Base-by-base conservation (phyloP, 1,284 basidiomycete species). In the Cryptococcus amylolentus region DNA sequence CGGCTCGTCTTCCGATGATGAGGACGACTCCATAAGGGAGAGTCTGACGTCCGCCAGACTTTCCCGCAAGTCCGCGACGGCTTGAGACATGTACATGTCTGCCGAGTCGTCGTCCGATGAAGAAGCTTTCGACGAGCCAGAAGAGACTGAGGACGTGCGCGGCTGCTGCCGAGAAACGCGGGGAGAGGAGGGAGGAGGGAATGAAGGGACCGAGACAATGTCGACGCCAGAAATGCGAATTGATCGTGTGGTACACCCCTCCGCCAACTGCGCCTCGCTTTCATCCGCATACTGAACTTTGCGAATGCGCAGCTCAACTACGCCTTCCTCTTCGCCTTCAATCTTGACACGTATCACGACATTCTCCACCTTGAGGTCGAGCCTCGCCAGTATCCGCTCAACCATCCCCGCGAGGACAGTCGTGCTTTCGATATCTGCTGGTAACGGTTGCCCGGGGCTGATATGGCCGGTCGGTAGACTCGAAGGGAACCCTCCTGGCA, bases 401-500 rank as follows among this genome's bases (percentile, higher is more conserved):
- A 94, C 86, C 44, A 95, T 81, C 35, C 84, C 83, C 18, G 92
- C 88, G 69, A 97, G 87, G 47, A 95, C 80, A 1, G 89, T 91
- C 18, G 92, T 86, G 35, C 79, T 80, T 59, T 79, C 76, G 23
- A 75, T 66, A 20, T 44, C 61, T 0, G 60, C 53, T 8, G 62
- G 55, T 16, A 64, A 12, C 23, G 20, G 20, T 20, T 27, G 18
- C 18, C 49, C 38, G 4, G 20, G 18, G 31, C 49, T 40, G 20
- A 27, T 2, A 13, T 20, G 16, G n/a, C 31, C 27, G 27, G n/a
- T 4, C 20, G 49, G 18, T 7, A 62, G 26, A 23, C 41, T 49
- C 23, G 56, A 56, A 44, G 73, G 73, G 45, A 76, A 76, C 1
- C 66, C 67, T 12, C 76, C 76, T 0, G 72, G 73, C 0, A 70